A percentile compares a stretch with the other conserved stretches of the same genome.
phyloP scores from a whole-genome alignment of 192 early-diverging fungal genomes.

The Coemansia sp. region DNA sequence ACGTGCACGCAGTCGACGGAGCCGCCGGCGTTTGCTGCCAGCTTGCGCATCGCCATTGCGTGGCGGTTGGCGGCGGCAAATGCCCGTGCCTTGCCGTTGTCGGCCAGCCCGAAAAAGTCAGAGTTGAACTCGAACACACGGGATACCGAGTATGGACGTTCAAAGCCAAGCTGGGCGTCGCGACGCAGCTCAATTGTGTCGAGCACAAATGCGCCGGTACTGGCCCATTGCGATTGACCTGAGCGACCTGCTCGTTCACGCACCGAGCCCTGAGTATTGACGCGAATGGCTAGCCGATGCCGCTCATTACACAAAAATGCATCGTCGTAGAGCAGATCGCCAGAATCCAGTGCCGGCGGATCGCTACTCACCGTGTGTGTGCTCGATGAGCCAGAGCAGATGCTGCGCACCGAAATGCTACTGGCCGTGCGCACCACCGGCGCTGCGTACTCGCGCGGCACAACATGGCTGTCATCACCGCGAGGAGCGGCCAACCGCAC shows the following conservation, averaged over 20 bases:
- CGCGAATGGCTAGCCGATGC: slow-evolving; percentile 42
- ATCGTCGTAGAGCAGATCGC: slow-evolving; percentile 41
- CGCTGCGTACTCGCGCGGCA: slow-evolving; percentile 22
- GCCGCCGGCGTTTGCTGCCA: slow-evolving; percentile 16
- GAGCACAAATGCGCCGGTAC: slow-evolving; percentile 31
- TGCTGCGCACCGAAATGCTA: slow-evolving; percentile 52
- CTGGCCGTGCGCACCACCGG: slow-evolving; percentile 44
- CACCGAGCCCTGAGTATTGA: slow-evolving; percentile 7
- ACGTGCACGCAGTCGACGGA: slow-evolving; percentile 43
- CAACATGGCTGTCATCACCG: slow-evolving; percentile 9
- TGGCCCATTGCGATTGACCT: slow-evolving; percentile 38
- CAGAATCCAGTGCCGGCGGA: slow-evolving; percentile 8
- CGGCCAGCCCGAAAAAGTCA: slow-evolving; percentile 40
- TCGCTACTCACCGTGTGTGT: not conserved
- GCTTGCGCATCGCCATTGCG: slow-evolving; percentile 19
- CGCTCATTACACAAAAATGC: slow-evolving; percentile 45
- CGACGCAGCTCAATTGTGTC: slow-evolving; percentile 16
- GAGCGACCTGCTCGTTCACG: slow-evolving; percentile 21
- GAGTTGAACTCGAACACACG: slow-evolving; percentile 49
- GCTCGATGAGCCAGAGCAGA: slow-evolving; percentile 32
- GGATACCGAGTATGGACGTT: slow-evolving; percentile 15
- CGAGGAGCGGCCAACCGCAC: slow-evolving; percentile 24
- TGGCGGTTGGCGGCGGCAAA: slow-evolving; percentile 24
- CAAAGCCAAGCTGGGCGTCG: slow-evolving; percentile 36
- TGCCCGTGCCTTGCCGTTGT: slow-evolving; percentile 39